These are phyloP conservation scores for Moniliophthora roreri DNA, from an alignment of 1,284 basidiomycete species.

Conservation along the genomic window DNA sequence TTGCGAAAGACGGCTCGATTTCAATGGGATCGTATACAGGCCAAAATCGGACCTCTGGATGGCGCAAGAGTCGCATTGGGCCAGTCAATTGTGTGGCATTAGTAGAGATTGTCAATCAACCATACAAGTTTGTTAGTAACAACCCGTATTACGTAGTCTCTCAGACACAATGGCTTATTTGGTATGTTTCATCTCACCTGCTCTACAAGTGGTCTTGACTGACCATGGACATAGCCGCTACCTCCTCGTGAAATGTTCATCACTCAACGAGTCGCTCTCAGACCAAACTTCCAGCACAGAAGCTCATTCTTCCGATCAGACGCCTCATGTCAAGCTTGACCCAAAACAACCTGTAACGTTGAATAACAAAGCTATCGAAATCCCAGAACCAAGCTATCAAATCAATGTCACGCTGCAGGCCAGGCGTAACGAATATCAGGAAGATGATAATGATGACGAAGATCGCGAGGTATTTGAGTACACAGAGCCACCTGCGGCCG, in stretches of 20 bases:
- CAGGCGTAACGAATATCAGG: conserved; percentile 36
- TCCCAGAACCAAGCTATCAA: conserved; percentile 54
- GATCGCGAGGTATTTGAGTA: conserved; percentile 44
- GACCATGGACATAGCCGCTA: conserved; percentile 45
- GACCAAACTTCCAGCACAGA: conserved; percentile 11
- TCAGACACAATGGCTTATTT: conserved; percentile 64
- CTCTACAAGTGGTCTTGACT: neutral
- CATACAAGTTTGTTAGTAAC: conserved; percentile 44
- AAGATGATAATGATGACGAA: conserved; percentile 47
- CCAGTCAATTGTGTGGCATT: conserved; percentile 52
- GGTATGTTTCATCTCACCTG: conserved; percentile 35
- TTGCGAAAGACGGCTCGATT: conserved; percentile 51
- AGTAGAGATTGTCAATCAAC: conserved; percentile 62
- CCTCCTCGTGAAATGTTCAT: conserved; percentile 47
- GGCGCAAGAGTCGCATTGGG: conserved; percentile 46
- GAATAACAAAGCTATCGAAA: conserved; percentile 34
- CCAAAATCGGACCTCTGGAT: conserved; percentile 30
- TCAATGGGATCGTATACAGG: conserved; percentile 46
- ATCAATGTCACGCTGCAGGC: conserved; percentile 44
- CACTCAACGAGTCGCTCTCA: neutral
- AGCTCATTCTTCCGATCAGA: conserved; percentile 10
- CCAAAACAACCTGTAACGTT: conserved; percentile 32
- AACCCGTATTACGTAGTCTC: conserved; percentile 56
- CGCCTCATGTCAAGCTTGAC: conserved; percentile 47
- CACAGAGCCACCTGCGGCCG: conserved; percentile 2